These are phyloP conservation scores for Starmerella geochares DNA, from an alignment of 805 yeast genomes.

Conservation along the genomic window DNA sequence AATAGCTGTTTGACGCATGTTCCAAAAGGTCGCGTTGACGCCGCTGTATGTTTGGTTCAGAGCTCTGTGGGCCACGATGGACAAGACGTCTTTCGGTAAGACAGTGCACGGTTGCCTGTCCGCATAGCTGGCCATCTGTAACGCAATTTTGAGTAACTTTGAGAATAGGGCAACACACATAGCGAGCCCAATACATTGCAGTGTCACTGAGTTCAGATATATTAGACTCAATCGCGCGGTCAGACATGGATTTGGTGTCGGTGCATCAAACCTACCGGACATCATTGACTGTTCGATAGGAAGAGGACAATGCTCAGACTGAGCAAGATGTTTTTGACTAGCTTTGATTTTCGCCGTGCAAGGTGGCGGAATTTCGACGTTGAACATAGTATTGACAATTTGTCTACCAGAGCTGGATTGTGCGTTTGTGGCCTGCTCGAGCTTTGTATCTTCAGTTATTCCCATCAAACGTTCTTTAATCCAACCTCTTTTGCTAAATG, in stretches of 20 bases:
- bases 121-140: neutral
- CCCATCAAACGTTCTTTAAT: too few relatives aligned
- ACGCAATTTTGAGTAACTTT: neutral
- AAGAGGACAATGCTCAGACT: too few relatives aligned
- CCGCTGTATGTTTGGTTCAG: slow-evolving; percentile 6
- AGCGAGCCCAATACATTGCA: neutral
- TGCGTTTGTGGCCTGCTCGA: too few relatives aligned
- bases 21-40: slow-evolving; percentile 20
- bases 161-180: neutral
- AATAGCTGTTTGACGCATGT: slow-evolving; percentile 3
- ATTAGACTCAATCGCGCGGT: neutral
- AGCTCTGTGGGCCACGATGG: neutral
- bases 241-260: neutral
- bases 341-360: neutral
- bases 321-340: neutral
- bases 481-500: neutral
- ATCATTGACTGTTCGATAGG: too few relatives aligned
- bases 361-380: neutral
- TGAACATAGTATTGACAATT: neutral
- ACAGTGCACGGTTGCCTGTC: too few relatives aligned
- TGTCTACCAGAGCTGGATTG: neutral
- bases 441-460: too few relatives aligned
- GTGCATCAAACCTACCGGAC: neutral
- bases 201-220: neutral
- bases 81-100: too few relatives aligned